These are phyloP conservation scores for Boletus barrowsii DNA, from an alignment of 768 basidiomycete genomes.

Conservation along the genomic window DNA sequence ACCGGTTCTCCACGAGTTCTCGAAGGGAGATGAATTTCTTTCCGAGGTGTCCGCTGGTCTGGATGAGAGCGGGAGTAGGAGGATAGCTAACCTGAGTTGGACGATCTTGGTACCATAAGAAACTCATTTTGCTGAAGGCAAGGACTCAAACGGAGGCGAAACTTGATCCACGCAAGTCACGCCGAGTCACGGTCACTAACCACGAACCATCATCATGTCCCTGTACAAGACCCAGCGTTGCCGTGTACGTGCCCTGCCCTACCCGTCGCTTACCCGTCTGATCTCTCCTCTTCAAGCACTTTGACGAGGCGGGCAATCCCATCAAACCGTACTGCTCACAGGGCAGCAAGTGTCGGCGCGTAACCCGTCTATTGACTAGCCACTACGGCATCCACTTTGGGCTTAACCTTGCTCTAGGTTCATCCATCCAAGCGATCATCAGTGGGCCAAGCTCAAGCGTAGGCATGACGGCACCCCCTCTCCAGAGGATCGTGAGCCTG, in stretches of 20 bases:
- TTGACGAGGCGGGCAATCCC: conserved; percentile 41
- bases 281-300: conserved; percentile 39
- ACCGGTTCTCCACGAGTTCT: conserved; percentile 31
- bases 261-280: conserved; percentile 8
- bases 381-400: conserved; percentile 3
- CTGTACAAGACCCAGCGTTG: conserved; percentile 46
- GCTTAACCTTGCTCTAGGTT: conserved; percentile 34
- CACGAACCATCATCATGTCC: conserved; percentile 24
- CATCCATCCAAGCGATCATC: conserved; percentile 48
- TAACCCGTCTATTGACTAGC: conserved; percentile 10
- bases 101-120: conserved; percentile 6
- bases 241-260: conserved; percentile 37
- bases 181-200: conserved; percentile 19
- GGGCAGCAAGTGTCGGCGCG: conserved; percentile 50
- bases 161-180: conserved; percentile 9
- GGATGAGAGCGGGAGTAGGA: conserved; percentile 16
- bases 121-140: too few species aligned
- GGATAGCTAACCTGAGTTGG: conserved; percentile 22
- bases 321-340: conserved; percentile 45
- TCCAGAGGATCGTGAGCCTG: conserved; percentile 20
- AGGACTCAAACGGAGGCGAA: too few species aligned
- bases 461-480: conserved; percentile 15
- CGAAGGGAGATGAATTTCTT: conserved; percentile 20
- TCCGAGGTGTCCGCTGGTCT: conserved; percentile 9
- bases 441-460: conserved; percentile 35